Base-by-base conservation (phyloP, 768 basidiomycete species). In the Suillus brevipes region DNA sequence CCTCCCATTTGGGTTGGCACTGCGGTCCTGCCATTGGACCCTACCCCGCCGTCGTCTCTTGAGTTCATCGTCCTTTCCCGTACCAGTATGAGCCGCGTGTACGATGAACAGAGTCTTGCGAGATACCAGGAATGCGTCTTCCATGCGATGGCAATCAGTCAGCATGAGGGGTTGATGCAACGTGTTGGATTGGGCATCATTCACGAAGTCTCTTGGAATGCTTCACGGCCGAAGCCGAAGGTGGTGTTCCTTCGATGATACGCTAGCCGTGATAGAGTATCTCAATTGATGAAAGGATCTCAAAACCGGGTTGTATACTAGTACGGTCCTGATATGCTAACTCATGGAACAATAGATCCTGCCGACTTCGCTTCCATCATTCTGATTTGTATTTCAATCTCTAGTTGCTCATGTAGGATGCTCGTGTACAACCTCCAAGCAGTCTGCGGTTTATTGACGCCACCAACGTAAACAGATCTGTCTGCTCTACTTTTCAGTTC, bases 61-160 rank as follows among this genome's bases (percentile, higher is more conserved):
- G 67, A 72, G 20, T 62, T 74, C n/a, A 31, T 72, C n/a, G 66
- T 72, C 12, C 42, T 74, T 6, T 73, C 72, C 9, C 64, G 71
- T 7, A 58, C 49, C 34, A 6, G 60, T 47, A 0, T 16, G 61
- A 7, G 0, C 0, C 2, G 67, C 67, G 31, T 42, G 2, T 71
- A 45, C 37, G 65, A 73, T 20, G 65, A 70, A 43, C 20, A 9
- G 1, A 59, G 9, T 28, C 38, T 59, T 28, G 3, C 3, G 12
- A 1, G 42, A 7, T 70, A 70, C 43, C 53, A 62, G 8, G 71
- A 65, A n/a, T 69, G 66, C 37, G 14, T 66, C 20, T 28, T 73
- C 47, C 60, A 74, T 45, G 72, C 72, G 5, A 69, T 74, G 71
- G 71, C 66, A 3, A 65, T 74, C 28, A 59, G 31, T 42, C 38